Evolutionary conservation across 2,329 filamentous ascomycete species (phyloP), one percentile per base, ranked within the genome.

Genomic region (Blastomyces emzantsi): DNA sequence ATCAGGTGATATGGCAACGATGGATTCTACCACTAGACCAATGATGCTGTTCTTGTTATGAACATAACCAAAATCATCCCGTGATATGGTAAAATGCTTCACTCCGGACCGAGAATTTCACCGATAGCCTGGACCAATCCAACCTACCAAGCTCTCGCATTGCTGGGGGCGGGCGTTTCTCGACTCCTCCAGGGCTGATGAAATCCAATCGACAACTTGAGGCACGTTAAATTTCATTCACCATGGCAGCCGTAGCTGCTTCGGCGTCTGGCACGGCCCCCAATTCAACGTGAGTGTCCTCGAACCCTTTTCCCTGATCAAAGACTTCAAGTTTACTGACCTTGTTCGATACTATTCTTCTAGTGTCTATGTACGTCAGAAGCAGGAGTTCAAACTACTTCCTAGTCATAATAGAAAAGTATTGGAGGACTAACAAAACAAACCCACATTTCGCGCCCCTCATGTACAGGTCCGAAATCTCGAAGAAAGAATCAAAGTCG

Each of bases 401-500:
- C 22, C 15, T 15, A 22, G 19, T 33, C 41, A 1, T 41, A 45
- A 45, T 7, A 6, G n/a, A 28, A 19, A 19, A 43, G 19, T 43
- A 5, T 39, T 19, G 19, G 22, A 33, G 33, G 15, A 33, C 41
- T 59, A 28, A 58, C 30, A 15, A n/a, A 39, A 17, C 7, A 13
- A 11, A 11, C 9, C 9, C 2, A 8, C 43, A n/a, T 17, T 45
- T 19, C n/a, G n/a, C 11, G 2, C 22, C 3, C 36, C 25, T n/a
- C 22, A 11, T 55, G 9, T 64, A 58, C 64, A 85, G 80, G 80
- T 85, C 67, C 90, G 88, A 71, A 97, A 97, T 75, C 86, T 99
- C 64, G 90, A 97, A 78, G 94, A 97, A 81, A 87, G 89, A 73
- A 87, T 96, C 76, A 96, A 96, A 75, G 82, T 90, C 64, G 88